phyloP scores from a whole-genome alignment of 768 basidiomycete genomes.

The Lyophyllum semitale region DNA sequence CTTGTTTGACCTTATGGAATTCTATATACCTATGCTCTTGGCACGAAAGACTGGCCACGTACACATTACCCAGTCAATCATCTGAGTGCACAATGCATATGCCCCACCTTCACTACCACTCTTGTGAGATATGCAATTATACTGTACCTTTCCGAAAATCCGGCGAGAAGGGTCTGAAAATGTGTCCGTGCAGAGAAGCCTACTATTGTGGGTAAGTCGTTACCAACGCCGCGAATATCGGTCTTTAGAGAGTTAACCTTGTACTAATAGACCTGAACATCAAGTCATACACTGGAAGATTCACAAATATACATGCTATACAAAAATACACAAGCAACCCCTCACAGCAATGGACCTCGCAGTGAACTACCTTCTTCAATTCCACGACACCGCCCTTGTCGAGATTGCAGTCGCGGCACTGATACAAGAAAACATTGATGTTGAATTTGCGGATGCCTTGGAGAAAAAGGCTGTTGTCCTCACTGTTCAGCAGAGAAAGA shows the following conservation, averaged over 20 bases:
- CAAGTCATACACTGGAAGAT: neutral
- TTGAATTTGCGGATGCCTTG: neutral
- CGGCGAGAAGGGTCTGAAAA: neutral
- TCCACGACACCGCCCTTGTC: neutral
- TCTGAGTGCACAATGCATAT: neutral
- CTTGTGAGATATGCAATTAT: neutral
- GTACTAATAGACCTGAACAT: neutral
- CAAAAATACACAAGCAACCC: neutral
- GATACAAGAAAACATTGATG: neutral
- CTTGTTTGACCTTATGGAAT: neutral
- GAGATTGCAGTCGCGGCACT: neutral
- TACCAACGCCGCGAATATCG: neutral
- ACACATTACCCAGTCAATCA: neutral
- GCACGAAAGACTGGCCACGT: neutral
- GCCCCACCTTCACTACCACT: neutral
- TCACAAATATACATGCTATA: neutral
- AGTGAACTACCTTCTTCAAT: neutral
- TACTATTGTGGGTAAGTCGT: conserved; percentile 1
- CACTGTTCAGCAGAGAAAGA: neutral
- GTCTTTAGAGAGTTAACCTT: neutral
- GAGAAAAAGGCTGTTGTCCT: neutral
- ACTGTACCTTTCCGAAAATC: neutral
- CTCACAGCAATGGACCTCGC: neutral
- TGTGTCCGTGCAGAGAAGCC: conserved; percentile 1
- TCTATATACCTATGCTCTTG: no score